Evolutionary conservation across 495 filamentous ascomycete species (phyloP).

Genomic region (Penicillium pancosmium): DNA sequence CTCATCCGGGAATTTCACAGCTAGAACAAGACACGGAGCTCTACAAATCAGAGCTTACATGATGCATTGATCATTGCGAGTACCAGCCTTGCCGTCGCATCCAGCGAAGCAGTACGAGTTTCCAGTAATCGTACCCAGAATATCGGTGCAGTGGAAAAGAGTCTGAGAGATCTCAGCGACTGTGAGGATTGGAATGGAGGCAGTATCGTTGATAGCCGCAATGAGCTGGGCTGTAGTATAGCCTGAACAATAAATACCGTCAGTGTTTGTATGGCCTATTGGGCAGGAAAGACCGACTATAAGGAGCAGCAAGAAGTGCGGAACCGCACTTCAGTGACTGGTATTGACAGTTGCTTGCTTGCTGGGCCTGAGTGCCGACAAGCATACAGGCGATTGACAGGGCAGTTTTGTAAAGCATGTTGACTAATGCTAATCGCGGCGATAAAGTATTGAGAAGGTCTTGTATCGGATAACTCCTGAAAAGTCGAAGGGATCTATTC

Average conservation of each 20-base stretch:
- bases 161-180: conserved; percentile 19
- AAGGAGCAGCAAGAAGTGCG: conserved; percentile 21
- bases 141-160: conserved; percentile 28
- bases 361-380: conserved; percentile 22
- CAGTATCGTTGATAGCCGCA: conserved; percentile 24
- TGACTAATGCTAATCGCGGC: neutral
- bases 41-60: conserved; percentile 9
- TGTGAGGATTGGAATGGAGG: conserved; percentile 18
- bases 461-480: too few relatives aligned
- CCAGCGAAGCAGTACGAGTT: conserved; percentile 28
- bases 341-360: conserved; percentile 24
- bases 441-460: too few relatives aligned
- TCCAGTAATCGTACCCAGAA: conserved; percentile 24
- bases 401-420: conserved; percentile 18
- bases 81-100: conserved; percentile 22
- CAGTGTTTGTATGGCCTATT: neutral
- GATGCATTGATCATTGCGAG: conserved; percentile 26
- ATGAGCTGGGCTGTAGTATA: conserved; percentile 21
- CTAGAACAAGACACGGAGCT: neutral
- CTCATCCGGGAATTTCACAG: neutral
- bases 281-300: conserved; percentile 6
- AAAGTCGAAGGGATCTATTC: neutral
- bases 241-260: conserved; percentile 1
- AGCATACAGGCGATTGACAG: conserved; percentile 15
- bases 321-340: conserved; percentile 26